Base-by-base conservation (phyloP, 768 basidiomycete genomes). In the Auricularia sp. region DNA sequence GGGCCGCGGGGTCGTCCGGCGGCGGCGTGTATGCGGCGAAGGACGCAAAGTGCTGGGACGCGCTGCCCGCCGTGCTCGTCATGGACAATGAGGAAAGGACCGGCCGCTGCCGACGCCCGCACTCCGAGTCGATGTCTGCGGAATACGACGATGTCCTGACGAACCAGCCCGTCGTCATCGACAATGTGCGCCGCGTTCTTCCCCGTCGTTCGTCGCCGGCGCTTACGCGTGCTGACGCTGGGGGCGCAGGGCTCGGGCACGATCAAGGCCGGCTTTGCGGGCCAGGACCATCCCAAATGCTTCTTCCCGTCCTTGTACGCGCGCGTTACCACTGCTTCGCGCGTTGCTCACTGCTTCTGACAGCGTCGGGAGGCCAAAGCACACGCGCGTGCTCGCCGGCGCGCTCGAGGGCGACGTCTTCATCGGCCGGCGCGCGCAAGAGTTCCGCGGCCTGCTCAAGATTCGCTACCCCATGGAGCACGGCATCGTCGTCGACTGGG, bases 401-500 rank as follows among this genome's bases (percentile, higher is more conserved):
- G 96, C 93, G 33, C 81, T 97, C 53, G 95, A 98, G 75, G 94
- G 94, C 2, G 96, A 98, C 73, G 85, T 91, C 58, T 99, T 98
- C 77, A 98, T 99, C 65, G 97, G 97, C 2, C 82, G 90, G 71
- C 86, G 88, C 68, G 97, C 97, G 18, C 96, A 99, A 76, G 97
- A 98, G 71, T 90, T 93, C 68, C 82, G 97, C 63, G 97, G 97
- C 10, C 79, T 99, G 68, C 80, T 99, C 69, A 96, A 96, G 82
- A 95, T 98, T 71, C 96, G 95, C 76, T 99, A 98, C 73, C 97
- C 97, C 34, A 98, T 99, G 88, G 93, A 96, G 74, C 97, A 98
- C 74, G 97, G 97, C 12, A 94, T 99, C 66, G 97, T 99, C 8
- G 96, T 91, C 43, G 93, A 99, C 78, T 99, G 97, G 96, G 97